Evolutionary conservation across 1,139 yeast species (phyloP), one percentile per base, ranked within the genome.

Genomic region (Kluyveromyces sp.): DNA sequence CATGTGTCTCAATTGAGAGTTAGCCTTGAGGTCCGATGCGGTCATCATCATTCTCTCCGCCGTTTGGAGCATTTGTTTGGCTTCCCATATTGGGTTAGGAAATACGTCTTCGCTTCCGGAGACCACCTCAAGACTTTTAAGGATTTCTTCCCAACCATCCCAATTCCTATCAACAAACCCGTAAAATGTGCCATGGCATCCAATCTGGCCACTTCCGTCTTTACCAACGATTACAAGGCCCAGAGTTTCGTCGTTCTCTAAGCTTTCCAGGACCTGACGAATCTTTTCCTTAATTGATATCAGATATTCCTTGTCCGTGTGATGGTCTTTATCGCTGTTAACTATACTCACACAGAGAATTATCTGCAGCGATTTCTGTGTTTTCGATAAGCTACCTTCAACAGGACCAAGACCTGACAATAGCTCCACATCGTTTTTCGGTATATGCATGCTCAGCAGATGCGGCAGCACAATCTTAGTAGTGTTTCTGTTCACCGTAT

Each of bases 221-320:
- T 70, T 65, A 1, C 83, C 83, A 16, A 76, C 60, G 33, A 78
- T 66, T 0, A 80, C 73, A 20, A 80, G 50, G 0, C 83, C 84
- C 9, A 80, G 55, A 39, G 66, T 68, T 56, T 80, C 86, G n/a
- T 58, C 54, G 0, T 65, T 58, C 32, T 71, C 60, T 40, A 80
- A 54, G 0, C 54, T 49, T 1, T 53, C 43, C 34, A 73, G 50
- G 7, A 68, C 54, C 2, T 47, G 53, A 4, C 50, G 54, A 3
- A 78, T 46, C 3, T 62, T 49, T 0, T 49, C 36, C 36, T 63
- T 63, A 2, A 75, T 40, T 4, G 57, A 46, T 0, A 20, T n/a
- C 31, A 64, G 57, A 51, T 69, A 74, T 9, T 67, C 71, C 0
- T 53, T 54, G 47, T 73, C 64, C 0, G 67, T 42, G 29, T 35